phyloP scores from a whole-genome alignment of 805 yeast species.

The Starmera dryadoides region DNA sequence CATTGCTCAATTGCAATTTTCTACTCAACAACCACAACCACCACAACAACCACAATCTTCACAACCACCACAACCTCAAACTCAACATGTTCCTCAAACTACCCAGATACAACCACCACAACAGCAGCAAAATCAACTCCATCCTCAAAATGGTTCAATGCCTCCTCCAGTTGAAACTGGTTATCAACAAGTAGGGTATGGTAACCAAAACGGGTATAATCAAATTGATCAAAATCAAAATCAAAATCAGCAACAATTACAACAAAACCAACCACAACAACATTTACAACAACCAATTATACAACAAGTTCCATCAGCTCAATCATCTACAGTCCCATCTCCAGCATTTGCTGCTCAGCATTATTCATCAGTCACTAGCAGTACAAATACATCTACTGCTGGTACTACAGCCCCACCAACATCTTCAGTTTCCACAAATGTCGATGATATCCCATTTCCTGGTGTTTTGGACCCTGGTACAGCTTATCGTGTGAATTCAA shows the following conservation, averaged over 20 bases:
- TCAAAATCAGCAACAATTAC: neutral
- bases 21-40: constrained; percentile 2
- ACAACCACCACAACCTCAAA: neutral
- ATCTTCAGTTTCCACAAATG: neutral
- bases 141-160: too few relatives aligned
- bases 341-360: neutral
- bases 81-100: too few relatives aligned
- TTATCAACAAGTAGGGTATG: neutral
- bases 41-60: constrained; percentile 3
- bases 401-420: neutral
- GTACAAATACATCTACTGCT: neutral
- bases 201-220: neutral
- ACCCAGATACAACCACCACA: neutral
- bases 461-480: neutral
- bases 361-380: neutral
- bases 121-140: too few relatives aligned
- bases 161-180: neutral
- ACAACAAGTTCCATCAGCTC: neutral
- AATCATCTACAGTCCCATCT: neutral
- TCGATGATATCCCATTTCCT: neutral
- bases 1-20: neutral
- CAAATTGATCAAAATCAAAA: neutral
- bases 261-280: constrained; percentile 3
- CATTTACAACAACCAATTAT: constrained; percentile 1
- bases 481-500: neutral